A percentile compares a stretch with the other conserved stretches of the same genome.
These are phyloP conservation scores for Mangifera indica DNA, from an alignment of 345 rosid species.

Conservation along the genomic window DNA sequence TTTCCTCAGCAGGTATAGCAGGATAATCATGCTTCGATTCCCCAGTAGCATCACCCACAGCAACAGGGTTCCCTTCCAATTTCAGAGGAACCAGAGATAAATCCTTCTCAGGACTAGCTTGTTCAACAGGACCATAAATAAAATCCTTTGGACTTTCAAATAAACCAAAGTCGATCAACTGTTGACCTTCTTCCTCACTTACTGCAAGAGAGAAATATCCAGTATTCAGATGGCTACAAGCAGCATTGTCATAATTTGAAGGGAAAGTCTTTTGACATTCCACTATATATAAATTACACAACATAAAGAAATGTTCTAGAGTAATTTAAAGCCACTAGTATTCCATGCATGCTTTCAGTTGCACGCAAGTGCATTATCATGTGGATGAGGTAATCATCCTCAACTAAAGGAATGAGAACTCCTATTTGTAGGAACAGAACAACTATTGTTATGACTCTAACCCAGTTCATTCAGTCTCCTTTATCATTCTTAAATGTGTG, in stretches of 20 bases:
- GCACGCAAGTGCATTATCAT: background rate
- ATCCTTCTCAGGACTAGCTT: conserved; percentile 30
- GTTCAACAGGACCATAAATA: conserved; percentile 29
- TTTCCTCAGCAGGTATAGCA: conserved; percentile 27
- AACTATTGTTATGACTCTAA: background rate
- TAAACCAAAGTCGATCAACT: conserved; percentile 24
- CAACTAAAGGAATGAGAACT: background rate
- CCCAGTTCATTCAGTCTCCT: conserved; percentile 7
- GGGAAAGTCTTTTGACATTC: background rate
- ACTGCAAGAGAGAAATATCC: conserved; percentile 33
- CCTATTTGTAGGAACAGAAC: background rate
- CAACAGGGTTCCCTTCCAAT: conserved; percentile 28
- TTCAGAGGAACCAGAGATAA: conserved; percentile 35
- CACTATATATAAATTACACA: background rate
- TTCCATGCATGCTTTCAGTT: background rate
- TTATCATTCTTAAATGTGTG: background rate
- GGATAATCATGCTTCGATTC: conserved; percentile 29
- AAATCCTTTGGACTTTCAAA: conserved; percentile 22
- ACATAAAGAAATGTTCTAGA: background rate
- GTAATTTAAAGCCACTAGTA: background rate
- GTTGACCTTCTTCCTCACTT: conserved; percentile 24
- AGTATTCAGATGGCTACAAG: background rate
- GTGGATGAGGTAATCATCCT: background rate
- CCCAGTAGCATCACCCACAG: conserved; percentile 25
- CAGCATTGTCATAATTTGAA: background rate